phyloP scores from a whole-genome alignment of 768 basidiomycete genomes.

The Coprinopsis cinerea region DNA sequence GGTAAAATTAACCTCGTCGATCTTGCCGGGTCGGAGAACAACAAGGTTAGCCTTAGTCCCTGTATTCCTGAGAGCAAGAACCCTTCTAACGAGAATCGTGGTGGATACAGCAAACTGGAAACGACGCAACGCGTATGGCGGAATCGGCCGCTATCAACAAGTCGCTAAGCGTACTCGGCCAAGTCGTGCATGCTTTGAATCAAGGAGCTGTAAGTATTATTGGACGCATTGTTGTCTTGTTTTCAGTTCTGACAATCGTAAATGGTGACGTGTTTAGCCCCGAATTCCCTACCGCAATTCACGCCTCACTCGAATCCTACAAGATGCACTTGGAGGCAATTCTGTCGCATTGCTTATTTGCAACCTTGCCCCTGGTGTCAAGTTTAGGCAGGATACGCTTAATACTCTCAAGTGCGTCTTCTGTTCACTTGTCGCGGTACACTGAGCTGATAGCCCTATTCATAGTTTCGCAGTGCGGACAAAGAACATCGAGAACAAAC shows the following conservation, averaged over 20 bases:
- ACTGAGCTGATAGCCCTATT: conserved; percentile 4
- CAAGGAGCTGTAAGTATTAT: conserved; percentile 49
- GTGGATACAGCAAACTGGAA: conserved; percentile 60
- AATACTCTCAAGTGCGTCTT: conserved; percentile 79
- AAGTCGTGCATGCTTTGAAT: conserved; percentile 83
- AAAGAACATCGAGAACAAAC: conserved; percentile 82
- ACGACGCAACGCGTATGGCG: conserved; percentile 80
- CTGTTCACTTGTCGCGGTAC: background rate
- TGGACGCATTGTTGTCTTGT: conserved; percentile 3
- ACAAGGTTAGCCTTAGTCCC: conserved; percentile 56
- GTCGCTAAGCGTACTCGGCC: conserved; percentile 78
- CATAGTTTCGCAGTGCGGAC: conserved; percentile 72
- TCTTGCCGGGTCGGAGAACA: conserved; percentile 88
- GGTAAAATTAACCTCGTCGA: conserved; percentile 87
- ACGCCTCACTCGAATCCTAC: conserved; percentile 81
- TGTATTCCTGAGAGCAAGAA: too few species aligned
- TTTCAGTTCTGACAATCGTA: background rate
- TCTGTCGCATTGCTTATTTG: conserved; percentile 80
- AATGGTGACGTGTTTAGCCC: conserved; percentile 32
- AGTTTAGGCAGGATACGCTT: conserved; percentile 80
- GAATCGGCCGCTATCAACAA: conserved; percentile 90
- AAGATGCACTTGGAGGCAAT: conserved; percentile 84
- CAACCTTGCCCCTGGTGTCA: conserved; percentile 78
- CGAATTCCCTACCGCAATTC: conserved; percentile 89
- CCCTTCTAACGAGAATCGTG: background rate